A percentile compares a stretch with the other conserved stretches of the same genome.
phyloP scores from a whole-genome alignment of 2,329 filamentous ascomycete species.

The Aspergillus felis region DNA sequence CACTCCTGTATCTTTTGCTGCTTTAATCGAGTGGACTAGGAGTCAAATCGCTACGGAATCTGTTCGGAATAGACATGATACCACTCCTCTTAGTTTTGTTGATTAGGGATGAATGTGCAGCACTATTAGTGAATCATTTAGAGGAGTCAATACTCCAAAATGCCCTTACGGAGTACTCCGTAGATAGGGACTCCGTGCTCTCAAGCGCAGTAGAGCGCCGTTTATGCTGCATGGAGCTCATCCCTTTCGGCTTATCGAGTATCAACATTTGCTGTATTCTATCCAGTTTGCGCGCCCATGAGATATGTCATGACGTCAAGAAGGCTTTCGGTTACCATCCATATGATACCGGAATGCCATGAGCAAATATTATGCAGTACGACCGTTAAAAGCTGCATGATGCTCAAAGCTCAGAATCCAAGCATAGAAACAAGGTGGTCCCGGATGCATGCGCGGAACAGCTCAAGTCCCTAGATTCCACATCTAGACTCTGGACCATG shows the following conservation, averaged over 20 bases:
- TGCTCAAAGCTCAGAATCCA: neutral
- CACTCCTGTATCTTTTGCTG: neutral
- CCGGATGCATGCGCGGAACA: no score
- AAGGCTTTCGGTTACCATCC: neutral
- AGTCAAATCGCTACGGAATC: no score
- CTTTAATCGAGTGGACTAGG: neutral
- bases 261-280: neutral
- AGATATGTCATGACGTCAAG: neutral
- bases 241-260: slow-evolving; percentile 5
- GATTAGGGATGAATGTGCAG: no score
- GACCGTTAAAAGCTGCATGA: neutral
- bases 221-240: neutral
- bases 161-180: no score
- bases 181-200: no score
- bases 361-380: neutral
- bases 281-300: no score
- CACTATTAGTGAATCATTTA: no score
- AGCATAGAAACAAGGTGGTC: neutral
- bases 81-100: no score
- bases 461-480: neutral
- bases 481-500: neutral
- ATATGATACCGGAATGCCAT: neutral
- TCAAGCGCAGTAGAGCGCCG: neutral
- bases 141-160: no score
- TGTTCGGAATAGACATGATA: no score